Evolutionary conservation across 306 rosid species (phyloP).

Genomic region (Prunus davidiana): DNA sequence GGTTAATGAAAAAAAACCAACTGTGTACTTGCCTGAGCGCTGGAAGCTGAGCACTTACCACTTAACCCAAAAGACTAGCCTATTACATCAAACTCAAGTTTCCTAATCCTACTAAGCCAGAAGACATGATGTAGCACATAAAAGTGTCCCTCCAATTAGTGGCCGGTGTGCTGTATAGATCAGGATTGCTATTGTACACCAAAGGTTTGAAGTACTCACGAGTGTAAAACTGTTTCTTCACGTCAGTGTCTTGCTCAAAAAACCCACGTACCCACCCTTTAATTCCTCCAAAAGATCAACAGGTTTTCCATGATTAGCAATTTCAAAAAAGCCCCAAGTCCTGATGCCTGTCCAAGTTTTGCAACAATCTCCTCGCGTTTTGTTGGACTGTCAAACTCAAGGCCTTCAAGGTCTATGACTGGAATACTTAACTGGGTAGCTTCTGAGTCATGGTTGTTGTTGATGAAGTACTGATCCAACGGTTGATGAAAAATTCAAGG

Average conservation of each 20-base stretch:
- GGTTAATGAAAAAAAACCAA: too few species aligned
- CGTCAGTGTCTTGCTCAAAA: constrained; percentile 33
- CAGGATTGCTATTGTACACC: constrained; percentile 28
- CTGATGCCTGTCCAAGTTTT: constrained; percentile 24
- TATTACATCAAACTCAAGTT: not conserved
- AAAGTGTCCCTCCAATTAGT: constrained; percentile 19
- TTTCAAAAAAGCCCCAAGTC: constrained; percentile 41
- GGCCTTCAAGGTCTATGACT: constrained; percentile 34
- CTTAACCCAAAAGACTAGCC: too few species aligned
- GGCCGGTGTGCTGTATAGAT: constrained; percentile 10
- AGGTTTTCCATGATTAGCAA: constrained; percentile 42
- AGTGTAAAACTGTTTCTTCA: constrained; percentile 29
- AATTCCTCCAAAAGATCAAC: constrained; percentile 31
- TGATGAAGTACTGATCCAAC: not conserved
- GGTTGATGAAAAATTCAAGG: constrained; percentile 37
- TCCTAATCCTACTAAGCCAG: not conserved
- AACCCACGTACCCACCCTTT: constrained; percentile 28
- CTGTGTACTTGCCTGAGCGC: too few species aligned
- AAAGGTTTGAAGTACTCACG: constrained; percentile 14
- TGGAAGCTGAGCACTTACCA: too few species aligned
- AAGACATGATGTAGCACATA: not conserved
- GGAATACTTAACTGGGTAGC: constrained; percentile 17
- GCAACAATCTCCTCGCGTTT: constrained; percentile 22
- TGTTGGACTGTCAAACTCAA: not conserved
- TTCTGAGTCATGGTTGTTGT: not conserved